Conservation (phyloP, 2,329 filamentous ascomycete genomes). For the Cryphonectria parasitica region DNA sequence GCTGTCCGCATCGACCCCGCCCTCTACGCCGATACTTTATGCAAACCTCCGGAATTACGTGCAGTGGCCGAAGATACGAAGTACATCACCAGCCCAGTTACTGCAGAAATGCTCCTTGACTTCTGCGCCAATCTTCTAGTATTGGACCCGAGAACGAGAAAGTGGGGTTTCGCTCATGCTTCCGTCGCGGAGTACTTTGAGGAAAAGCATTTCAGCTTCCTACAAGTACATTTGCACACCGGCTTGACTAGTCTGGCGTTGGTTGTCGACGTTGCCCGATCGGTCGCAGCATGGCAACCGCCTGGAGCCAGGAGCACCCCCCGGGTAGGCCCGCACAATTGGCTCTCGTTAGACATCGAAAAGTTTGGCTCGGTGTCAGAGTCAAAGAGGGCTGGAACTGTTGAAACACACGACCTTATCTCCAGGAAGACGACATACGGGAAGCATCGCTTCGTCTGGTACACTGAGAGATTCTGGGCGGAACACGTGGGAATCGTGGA, state of each 20-base stretch:
- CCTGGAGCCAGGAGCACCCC: neutral
- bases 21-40: neutral
- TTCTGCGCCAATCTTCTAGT: neutral
- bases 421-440: neutral
- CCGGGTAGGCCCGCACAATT: neutral
- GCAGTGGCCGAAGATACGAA: neutral
- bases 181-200: conserved; percentile 31
- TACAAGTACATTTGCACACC: conserved; percentile 19
- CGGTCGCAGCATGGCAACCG: neutral
- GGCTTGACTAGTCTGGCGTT: neutral
- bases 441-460: neutral
- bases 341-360: neutral
- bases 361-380: neutral
- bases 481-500: neutral
- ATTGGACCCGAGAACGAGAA: conserved; percentile 3
- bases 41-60: neutral
- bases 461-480: neutral
- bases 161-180: conserved; percentile 29
- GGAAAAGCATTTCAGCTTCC: conserved; percentile 16
- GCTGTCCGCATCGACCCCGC: neutral
- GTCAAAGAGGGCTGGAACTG: no score
- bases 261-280: neutral
- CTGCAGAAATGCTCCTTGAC: neutral
- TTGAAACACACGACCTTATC: no score
- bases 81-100: neutral